These are phyloP conservation scores for Hydrangea macrophylla DNA, from an alignment of 148 eudicot genomes.

Conservation along the genomic window DNA sequence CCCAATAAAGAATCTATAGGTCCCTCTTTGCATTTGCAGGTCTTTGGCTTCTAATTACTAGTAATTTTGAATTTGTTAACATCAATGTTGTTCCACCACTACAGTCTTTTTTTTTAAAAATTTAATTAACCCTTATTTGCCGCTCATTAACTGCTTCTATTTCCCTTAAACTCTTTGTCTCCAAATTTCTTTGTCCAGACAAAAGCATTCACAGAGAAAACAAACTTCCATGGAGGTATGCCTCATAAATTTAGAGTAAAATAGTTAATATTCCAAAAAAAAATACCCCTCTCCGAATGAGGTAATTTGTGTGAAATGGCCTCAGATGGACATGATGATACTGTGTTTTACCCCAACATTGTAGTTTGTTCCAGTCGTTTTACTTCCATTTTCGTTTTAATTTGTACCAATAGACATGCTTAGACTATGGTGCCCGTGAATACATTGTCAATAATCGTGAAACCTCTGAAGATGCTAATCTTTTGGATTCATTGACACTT, in stretches of 20 bases:
- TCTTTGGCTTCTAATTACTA: background rate
- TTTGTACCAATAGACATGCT: too few species aligned
- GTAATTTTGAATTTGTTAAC: background rate
- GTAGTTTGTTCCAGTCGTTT: too few species aligned
- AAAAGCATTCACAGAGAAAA: slow-evolving; percentile 67
- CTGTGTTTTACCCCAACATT: background rate
- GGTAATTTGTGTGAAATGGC: background rate
- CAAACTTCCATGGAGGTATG: slow-evolving; percentile 87
- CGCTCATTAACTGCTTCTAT: background rate
- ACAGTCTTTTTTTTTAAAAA: background rate
- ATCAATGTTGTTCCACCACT: too few species aligned
- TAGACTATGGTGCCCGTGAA: too few species aligned
- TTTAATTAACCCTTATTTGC: background rate
- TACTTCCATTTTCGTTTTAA: too few species aligned
- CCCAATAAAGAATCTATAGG: too few species aligned
- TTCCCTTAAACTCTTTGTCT: too few species aligned
- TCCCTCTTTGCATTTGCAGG: too few species aligned
- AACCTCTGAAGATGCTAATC: too few species aligned
- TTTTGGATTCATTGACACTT: too few species aligned
- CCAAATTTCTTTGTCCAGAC: slow-evolving; percentile 74
- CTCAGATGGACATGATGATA: background rate
- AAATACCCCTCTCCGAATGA: background rate
- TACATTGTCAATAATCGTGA: too few species aligned
- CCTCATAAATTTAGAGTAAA: background rate
- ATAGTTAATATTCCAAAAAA: background rate